phyloP scores from a whole-genome alignment of 305 asterid genomes.

The Solanum chacoense region DNA sequence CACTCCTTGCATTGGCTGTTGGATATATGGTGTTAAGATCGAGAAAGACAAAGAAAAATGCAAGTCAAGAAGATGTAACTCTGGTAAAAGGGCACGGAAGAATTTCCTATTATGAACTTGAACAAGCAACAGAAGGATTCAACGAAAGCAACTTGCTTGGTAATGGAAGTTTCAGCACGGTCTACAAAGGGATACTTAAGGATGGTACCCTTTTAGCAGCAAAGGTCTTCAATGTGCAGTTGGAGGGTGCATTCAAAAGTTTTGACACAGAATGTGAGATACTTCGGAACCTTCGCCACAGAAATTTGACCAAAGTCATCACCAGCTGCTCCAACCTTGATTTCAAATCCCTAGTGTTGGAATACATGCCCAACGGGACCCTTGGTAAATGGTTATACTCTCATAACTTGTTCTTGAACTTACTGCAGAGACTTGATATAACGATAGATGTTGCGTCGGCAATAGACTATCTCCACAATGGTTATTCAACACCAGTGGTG shows the following conservation, averaged over 20 bases:
- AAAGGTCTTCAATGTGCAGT: neutral
- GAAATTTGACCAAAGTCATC: neutral
- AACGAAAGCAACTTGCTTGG: neutral
- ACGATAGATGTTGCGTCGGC: neutral
- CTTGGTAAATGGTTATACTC: neutral
- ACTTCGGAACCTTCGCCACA: neutral
- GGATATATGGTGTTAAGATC: neutral
- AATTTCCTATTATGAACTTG: neutral
- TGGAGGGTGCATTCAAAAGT: neutral
- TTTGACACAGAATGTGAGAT: neutral
- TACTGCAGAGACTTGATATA: neutral
- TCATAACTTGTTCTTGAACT: neutral
- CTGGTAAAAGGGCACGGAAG: neutral
- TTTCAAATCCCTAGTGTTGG: neutral
- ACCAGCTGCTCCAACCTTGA: neutral
- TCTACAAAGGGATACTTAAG: neutral
- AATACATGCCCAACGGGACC: neutral
- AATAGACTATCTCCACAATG: neutral
- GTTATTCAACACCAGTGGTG: neutral
- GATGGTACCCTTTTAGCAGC: neutral
- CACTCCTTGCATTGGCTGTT: neutral
- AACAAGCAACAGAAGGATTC: neutral
- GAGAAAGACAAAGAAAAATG: neutral
- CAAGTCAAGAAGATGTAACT: neutral
- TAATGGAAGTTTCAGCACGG: neutral